Evolutionary conservation across 2,329 filamentous ascomycete species (phyloP).

Genomic region (Remersonia thermophila): DNA sequence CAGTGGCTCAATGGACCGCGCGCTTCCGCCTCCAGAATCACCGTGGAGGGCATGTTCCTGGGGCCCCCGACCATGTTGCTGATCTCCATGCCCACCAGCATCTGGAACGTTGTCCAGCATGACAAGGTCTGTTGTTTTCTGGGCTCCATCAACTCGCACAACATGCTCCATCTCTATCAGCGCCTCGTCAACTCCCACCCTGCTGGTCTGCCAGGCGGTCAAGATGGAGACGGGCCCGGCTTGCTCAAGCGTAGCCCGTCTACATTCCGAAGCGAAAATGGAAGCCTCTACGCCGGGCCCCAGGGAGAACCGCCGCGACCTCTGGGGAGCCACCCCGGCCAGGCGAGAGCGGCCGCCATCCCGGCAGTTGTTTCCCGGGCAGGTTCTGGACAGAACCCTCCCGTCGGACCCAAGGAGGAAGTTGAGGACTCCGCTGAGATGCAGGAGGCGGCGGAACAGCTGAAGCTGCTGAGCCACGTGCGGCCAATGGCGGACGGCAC

Average conservation of each 20-base stretch:
- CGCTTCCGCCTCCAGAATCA: constrained; percentile 43
- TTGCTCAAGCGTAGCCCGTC: constrained; percentile 30
- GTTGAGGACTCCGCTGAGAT: constrained; percentile 56
- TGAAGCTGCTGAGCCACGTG: constrained; percentile 53
- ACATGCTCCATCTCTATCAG: constrained; percentile 53
- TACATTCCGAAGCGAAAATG: constrained; percentile 10
- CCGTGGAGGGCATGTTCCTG: constrained; percentile 56
- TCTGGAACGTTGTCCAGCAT: constrained; percentile 53
- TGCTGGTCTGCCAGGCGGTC: constrained; percentile 30
- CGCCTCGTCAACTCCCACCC: constrained; percentile 39
- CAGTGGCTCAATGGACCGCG: constrained; percentile 53
- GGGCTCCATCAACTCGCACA: constrained; percentile 54
- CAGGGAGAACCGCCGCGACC: constrained; percentile 15
- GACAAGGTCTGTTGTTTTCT: constrained; percentile 56
- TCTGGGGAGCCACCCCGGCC: constrained; percentile 8
- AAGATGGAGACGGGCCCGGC: constrained; percentile 44
- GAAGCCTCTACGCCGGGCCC: constrained; percentile 11
- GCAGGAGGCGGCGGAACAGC: constrained; percentile 55
- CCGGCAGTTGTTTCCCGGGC: constrained; percentile 8
- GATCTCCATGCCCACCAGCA: constrained; percentile 51
- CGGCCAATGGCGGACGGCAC: constrained; percentile 40
- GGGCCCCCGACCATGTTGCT: constrained; percentile 54
- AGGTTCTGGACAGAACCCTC: constrained; percentile 21
- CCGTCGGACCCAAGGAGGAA: constrained; percentile 30
- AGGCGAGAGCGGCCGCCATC: constrained; percentile 1